These are phyloP conservation scores for Physaria fendleri DNA, from an alignment of 345 rosid species.

Conservation along the genomic window DNA sequence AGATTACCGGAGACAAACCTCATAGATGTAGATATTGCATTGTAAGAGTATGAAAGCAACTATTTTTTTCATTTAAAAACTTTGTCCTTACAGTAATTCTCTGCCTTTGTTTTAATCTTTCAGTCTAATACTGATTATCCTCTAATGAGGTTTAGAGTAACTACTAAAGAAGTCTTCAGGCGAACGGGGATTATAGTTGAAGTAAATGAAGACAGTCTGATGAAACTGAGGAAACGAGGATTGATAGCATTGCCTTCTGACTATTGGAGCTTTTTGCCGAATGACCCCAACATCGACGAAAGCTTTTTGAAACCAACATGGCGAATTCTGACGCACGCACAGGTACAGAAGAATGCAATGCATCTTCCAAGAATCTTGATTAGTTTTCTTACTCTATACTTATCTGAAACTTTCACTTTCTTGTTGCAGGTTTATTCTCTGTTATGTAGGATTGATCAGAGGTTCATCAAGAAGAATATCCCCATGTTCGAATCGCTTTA, in stretches of 20 bases:
- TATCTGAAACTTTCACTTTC: neutral
- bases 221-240: constrained; percentile 32
- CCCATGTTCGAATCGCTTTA: constrained; percentile 34
- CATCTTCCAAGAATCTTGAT: neutral
- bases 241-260: constrained; percentile 43
- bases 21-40: constrained; percentile 72
- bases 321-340: constrained; percentile 63
- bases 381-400: neutral
- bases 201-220: constrained; percentile 37
- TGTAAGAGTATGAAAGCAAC: constrained; percentile 37
- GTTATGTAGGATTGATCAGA: constrained; percentile 51
- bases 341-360: constrained; percentile 39
- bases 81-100: neutral
- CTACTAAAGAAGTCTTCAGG: constrained; percentile 51
- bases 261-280: constrained; percentile 70
- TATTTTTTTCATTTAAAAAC: neutral
- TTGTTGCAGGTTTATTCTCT: constrained; percentile 49
- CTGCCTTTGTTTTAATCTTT: neutral
- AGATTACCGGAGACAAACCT: constrained; percentile 30
- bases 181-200: constrained; percentile 58
- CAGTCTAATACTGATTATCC: constrained; percentile 55
- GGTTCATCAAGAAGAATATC: constrained; percentile 43
- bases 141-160: constrained; percentile 61
- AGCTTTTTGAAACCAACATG: constrained; percentile 38
- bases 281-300: constrained; percentile 52